Evolutionary conservation across 2,329 filamentous ascomycete species (phyloP).

Genomic region (Fusarium gaditjirri): DNA sequence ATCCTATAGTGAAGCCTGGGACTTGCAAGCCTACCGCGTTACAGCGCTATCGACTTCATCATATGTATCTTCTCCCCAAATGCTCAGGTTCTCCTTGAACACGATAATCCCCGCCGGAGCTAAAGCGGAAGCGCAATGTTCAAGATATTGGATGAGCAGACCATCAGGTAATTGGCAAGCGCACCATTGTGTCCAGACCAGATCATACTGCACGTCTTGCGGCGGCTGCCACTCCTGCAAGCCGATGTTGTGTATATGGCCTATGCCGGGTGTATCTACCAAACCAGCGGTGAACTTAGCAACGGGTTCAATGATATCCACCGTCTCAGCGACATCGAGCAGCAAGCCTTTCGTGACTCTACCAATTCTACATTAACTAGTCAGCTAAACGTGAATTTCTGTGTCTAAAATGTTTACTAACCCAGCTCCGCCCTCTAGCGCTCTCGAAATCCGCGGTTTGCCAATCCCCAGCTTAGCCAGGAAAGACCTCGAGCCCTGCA

Average conservation of each 20-base stretch:
- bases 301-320: not conserved
- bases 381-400: too few relatives aligned
- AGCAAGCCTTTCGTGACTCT: not conserved
- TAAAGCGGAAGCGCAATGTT: not conserved
- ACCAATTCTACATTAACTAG: not conserved
- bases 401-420: too few relatives aligned
- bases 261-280: not conserved
- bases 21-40: not conserved
- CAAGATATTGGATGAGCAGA: not conserved
- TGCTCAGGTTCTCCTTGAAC: not conserved
- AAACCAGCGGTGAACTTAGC: not conserved
- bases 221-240: not conserved
- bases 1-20: fast-evolving
- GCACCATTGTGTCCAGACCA: not conserved
- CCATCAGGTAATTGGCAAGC: fast-evolving
- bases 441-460: not conserved
- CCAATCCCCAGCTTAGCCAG: not conserved
- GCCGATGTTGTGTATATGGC: not conserved
- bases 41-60: not conserved
- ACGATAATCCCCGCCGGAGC: not conserved
- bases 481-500: not conserved
- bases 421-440: not conserved
- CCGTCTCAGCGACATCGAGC: not conserved
- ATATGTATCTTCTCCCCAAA: not conserved
- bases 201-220: not conserved